A percentile compares a stretch with the other conserved stretches of the same genome.
phyloP scores from a whole-genome alignment of 2,329 filamentous ascomycete genomes.

The Sporothrix brunneoviolacea region DNA sequence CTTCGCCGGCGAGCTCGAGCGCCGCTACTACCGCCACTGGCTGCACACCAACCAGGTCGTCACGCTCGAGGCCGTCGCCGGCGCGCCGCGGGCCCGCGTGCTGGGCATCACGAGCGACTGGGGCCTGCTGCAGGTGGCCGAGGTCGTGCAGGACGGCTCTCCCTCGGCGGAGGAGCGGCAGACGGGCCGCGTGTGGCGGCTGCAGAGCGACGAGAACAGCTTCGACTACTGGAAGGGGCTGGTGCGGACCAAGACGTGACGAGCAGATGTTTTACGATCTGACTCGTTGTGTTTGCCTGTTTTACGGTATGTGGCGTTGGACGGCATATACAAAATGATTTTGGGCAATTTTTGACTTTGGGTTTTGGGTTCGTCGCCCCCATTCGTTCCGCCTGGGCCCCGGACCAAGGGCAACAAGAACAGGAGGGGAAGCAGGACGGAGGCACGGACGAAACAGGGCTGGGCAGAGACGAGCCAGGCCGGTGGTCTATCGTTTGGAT shows the following conservation, averaged over 20 bases:
- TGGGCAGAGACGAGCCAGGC: too few relatives aligned
- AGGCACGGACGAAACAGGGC: too few relatives aligned
- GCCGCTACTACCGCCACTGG: constrained; percentile 76
- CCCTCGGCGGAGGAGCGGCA: constrained; percentile 44
- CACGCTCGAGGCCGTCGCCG: constrained; percentile 74
- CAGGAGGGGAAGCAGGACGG: too few relatives aligned
- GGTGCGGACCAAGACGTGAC: constrained; percentile 67
- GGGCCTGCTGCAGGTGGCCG: constrained; percentile 79
- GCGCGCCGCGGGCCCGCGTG: constrained; percentile 61
- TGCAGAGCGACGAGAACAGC: constrained; percentile 96
- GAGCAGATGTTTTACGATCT: too few relatives aligned
- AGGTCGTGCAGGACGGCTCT: constrained; percentile 56
- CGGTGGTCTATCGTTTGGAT: too few relatives aligned
- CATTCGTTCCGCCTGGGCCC: too few relatives aligned
- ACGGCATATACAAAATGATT: too few relatives aligned
- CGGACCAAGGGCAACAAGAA: too few relatives aligned
- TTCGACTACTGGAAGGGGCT: constrained; percentile 95
- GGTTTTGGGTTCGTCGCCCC: too few relatives aligned
- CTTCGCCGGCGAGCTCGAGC: constrained; percentile 67
- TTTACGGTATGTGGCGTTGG: too few relatives aligned
- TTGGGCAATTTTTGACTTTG: too few relatives aligned
- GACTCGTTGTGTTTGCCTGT: too few relatives aligned
- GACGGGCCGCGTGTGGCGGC: constrained; percentile 71
- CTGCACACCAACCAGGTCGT: constrained; percentile 68
- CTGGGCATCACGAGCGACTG: constrained; percentile 88